Conservation (phyloP, 176 grass and related monocot genomes). For the Musa itinerans region DNA sequence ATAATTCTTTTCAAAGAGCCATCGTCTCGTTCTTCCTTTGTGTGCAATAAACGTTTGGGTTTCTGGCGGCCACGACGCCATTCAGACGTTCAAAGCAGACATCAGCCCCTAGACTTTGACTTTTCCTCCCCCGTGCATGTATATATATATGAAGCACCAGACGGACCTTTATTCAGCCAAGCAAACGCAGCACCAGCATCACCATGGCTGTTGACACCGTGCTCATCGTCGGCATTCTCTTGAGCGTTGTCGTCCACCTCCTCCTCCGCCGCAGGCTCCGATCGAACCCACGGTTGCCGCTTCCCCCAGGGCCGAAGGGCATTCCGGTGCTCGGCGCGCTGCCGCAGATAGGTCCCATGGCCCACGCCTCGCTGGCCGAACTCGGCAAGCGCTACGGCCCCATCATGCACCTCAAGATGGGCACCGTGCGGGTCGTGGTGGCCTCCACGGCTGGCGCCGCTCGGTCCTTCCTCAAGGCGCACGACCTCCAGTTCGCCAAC, state of each 20-base stretch:
- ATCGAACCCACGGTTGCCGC: background rate
- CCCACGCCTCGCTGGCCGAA: background rate
- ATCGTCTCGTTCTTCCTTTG: too few species aligned
- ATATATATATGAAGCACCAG: too few species aligned
- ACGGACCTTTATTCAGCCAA: too few species aligned
- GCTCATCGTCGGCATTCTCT: background rate
- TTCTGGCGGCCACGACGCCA: too few species aligned
- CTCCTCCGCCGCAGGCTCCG: background rate
- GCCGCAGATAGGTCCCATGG: background rate
- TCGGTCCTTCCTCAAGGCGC: slow-evolving; percentile 12
- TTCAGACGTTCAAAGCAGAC: too few species aligned
- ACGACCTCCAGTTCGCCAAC: slow-evolving; percentile 22
- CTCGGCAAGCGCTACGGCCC: slow-evolving; percentile 3
- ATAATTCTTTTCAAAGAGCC: too few species aligned
- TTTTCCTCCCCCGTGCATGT: too few species aligned
- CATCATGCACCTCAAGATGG: slow-evolving; percentile 18
- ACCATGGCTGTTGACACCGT: background rate
- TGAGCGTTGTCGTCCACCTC: background rate
- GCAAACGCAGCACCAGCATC: background rate
- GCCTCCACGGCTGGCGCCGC: slow-evolving; percentile 13
- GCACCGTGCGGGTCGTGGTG: background rate
- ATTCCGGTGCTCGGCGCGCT: slow-evolving; percentile 11
- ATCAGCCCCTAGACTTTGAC: too few species aligned
- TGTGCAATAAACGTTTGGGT: too few species aligned
- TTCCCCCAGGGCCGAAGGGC: background rate